Evolutionary conservation across 2,329 filamentous ascomycete genomes (phyloP), one percentile per base, ranked within the genome.

Genomic region (Neoscytalidium dimidiatum): DNA sequence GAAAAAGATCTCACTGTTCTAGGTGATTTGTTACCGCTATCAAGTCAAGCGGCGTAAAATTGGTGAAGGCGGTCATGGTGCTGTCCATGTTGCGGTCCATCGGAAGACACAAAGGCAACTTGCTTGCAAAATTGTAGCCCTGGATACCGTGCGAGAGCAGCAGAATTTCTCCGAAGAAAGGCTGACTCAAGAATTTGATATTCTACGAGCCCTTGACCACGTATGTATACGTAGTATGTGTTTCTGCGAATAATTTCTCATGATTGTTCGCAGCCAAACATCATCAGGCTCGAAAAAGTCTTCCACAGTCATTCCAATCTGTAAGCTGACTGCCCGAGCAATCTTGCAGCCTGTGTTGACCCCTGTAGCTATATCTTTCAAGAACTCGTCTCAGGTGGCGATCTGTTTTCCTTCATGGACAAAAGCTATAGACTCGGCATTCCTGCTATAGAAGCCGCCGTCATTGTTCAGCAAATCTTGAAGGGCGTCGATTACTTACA

Each of bases 101-200:
- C 73, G 78, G 26, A 74, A 73, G 6, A 85, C 83, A 0, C 80
- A 82, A 41, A 82, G 81, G 64, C 90, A 92, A 70, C 68, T 91
- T 21, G 89, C 88, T 11, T 92, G 90, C 79, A 92, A 92, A 70
- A 75, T 91, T 8, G 79, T 91, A 9, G 43, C 57, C 5, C 23
- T 58, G 19, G n/a, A 35, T 1, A 17, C 17, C 60, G 11, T 64
- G 23, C 44, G 33, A 11, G 41, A 49, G 9, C 35, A 48, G 21
- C 14, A 56, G 31, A 17, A 49, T 23, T 5, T 9, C 17, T 23
- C 3, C 21, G 19, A 48, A 28, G 61, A 56, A 46, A 44, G 7
- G 14, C 49, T 64, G 29, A 75, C 77, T 48, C 73, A 79, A 23
- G 81, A 84, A 66, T 81, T 80, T 63, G 72, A 78, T 17, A 80